Conservation (phyloP, 345 rosid genomes). For the Sonneratia alba region DNA sequence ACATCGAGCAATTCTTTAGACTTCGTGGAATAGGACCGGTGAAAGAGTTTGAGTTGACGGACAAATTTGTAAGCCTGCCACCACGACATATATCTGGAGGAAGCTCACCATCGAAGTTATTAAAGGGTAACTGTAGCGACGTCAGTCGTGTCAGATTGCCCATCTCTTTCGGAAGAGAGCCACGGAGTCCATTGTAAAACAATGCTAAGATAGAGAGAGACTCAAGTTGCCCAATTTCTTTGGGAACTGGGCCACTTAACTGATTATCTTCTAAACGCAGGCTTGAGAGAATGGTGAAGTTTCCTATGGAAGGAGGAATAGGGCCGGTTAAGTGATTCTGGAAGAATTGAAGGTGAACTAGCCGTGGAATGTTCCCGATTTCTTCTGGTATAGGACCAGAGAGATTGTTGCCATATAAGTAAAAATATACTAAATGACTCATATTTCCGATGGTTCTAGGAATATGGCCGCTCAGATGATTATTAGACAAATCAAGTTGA, state of each 20-base stretch:
- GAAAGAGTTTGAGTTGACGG: slow-evolving; percentile 2
- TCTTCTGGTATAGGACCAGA: slow-evolving; percentile 7
- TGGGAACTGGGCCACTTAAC: background rate
- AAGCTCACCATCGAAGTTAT: background rate
- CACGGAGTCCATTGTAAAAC: background rate
- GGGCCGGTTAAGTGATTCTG: slow-evolving; percentile 2
- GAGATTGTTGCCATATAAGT: background rate
- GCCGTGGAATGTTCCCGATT: background rate
- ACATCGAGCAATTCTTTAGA: slow-evolving; percentile 17
- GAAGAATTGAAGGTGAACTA: background rate
- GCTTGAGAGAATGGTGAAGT: background rate
- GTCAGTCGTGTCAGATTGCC: background rate
- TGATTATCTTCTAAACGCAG: background rate
- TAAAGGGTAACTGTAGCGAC: background rate
- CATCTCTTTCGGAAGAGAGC: background rate
- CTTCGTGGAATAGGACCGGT: slow-evolving; percentile 12
- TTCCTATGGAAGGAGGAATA: background rate
- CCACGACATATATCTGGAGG: slow-evolving; percentile 5
- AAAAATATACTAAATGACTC: background rate
- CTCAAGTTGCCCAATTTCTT: background rate
- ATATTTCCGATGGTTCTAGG: background rate
- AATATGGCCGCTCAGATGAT: background rate
- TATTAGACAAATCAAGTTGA: background rate
- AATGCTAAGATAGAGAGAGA: background rate
- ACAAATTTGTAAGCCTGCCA: background rate